Base-by-base conservation (phyloP, 495 filamentous ascomycete genomes). In the Rostrohypoxylon terebratum region DNA sequence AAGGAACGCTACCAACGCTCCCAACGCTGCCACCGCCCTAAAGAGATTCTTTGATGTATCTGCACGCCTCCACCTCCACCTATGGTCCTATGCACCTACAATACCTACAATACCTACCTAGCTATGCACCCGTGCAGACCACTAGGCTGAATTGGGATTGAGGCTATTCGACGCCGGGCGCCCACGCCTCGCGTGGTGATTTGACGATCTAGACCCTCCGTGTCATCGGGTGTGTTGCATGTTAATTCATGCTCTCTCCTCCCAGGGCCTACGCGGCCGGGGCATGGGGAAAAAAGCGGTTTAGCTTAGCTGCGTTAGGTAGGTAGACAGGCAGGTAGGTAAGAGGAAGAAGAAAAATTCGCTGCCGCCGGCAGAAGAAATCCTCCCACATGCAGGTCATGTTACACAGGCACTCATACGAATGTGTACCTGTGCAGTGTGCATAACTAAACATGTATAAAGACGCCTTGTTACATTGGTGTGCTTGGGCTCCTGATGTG, bases 131-230 rank as follows among this genome's bases (percentile, higher is more conserved):
- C 6, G 28, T 28, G 8, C 36, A 57, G 48, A 20, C 38, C 9
- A 16, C 59, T 70, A 59, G 51, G 25, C 58, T 34, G 20, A 40
- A 72, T 68, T 20, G 18, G 59, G 51, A 59, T 59, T 68, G 69
- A 72, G 69, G 69, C 59, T 72, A 72, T 72, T 64, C 69, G 33
- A 64, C 23, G 34, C 20, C 38, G 28, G 42, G 20, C 69, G 38
- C 57, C 42, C 63, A 57, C 48, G 10, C 28, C 59, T 53, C 31
- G 55, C 6, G 44, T 42, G 34, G 38, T 44, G 18, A 64, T 59
- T 48, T 34, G 50, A 64, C 23, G 14, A 54, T 16, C 59, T 21
- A 54, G 45, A 68, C 59, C 36, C 54, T 38, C 63, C 59, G 50
- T 67, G 34, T 36, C 58, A 67, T 28, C 33, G 34, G 63, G 54